Conservation (phyloP, 192 early-diverging fungal genomes). For the Entomortierella beljakovae region DNA sequence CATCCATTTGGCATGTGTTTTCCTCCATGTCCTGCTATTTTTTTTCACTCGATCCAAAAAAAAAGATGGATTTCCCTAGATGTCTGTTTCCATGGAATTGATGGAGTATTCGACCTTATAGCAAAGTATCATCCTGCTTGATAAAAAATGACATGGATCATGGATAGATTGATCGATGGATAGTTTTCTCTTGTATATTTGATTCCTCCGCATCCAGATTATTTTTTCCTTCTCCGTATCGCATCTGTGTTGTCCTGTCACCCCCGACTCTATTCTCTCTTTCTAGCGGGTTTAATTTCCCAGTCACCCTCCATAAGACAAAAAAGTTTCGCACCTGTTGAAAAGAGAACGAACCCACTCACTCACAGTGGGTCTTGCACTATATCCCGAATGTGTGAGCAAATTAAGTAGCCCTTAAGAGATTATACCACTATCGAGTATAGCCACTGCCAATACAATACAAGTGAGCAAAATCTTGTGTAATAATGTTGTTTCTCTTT, state of each 20-base stretch:
- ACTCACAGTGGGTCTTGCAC: not conserved
- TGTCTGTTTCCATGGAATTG: too few relatives aligned
- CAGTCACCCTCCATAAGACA: conserved; percentile 2
- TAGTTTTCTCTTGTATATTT: not conserved
- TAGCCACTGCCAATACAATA: too few relatives aligned
- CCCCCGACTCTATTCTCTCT: not conserved
- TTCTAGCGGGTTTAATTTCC: not conserved
- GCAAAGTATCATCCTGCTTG: not conserved
- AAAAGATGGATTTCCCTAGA: too few relatives aligned
- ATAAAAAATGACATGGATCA: too few relatives aligned
- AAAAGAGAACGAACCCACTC: conserved; percentile 32
- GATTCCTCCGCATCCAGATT: conserved; percentile 7
- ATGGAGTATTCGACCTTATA: too few relatives aligned
- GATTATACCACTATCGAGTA: not conserved
- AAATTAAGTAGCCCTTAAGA: too few relatives aligned
- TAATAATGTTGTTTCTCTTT: too few relatives aligned
- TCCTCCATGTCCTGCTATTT: too few relatives aligned
- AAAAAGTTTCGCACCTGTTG: conserved; percentile 38
- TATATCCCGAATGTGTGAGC: conserved; percentile 1
- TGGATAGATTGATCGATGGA: conserved; percentile 12
- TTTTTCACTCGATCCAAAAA: too few relatives aligned
- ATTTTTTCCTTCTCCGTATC: too few relatives aligned
- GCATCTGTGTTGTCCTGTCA: not conserved
- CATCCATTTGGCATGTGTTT: too few relatives aligned
- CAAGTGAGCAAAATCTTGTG: too few relatives aligned